Evolutionary conservation across 805 yeast species (phyloP), one percentile per base, ranked within the genome.

Genomic region (Monosporozyma yasuniensis): DNA sequence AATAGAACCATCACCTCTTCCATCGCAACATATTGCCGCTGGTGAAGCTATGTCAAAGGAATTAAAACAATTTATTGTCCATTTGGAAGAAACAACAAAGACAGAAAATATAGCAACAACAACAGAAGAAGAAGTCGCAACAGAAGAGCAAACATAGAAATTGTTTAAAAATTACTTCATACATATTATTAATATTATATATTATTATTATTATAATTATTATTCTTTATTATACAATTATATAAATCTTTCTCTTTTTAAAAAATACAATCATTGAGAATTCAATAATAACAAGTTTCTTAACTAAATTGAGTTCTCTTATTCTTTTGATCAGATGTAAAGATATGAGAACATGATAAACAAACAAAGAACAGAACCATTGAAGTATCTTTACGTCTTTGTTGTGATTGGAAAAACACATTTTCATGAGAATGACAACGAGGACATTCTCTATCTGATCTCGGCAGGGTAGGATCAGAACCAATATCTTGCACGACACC

Each of bases 401-500:
- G 97, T 67, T 93, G 99, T 23, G 93, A 82, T 70, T 93, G 99
- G 77, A 93, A 93, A 66, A 93, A 93, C 38, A 93, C 99, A 68
- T 96, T 87, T 58, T 90, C 96, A 55, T 81, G 80, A 52, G 85
- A 84, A 58, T 79, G 83, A 69, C 99, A 93, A 49, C 77, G 75
- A 3, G 97, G 96, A 68, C 99, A 93, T 60, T 86, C 90, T 63
- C 87, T 87, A 66, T 91, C 93, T 1, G 96, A 85, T 56, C 97
- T 76, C 49, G 99, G 99, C 63, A 93, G 81, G 2, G 99, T 93
- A n/a, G 98, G 98, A 68, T 93, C 99, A 22, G 83, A 75, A 0
- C 96, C 97, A 56, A 93, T 86, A 67, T 91, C 98, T 65, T 87
- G 90, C 38, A 93, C 96, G 48, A 87, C 96, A 60, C 98, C 98